These are phyloP conservation scores for Galium porrigens DNA, from an alignment of 305 asterid genomes.

Conservation along the genomic window DNA sequence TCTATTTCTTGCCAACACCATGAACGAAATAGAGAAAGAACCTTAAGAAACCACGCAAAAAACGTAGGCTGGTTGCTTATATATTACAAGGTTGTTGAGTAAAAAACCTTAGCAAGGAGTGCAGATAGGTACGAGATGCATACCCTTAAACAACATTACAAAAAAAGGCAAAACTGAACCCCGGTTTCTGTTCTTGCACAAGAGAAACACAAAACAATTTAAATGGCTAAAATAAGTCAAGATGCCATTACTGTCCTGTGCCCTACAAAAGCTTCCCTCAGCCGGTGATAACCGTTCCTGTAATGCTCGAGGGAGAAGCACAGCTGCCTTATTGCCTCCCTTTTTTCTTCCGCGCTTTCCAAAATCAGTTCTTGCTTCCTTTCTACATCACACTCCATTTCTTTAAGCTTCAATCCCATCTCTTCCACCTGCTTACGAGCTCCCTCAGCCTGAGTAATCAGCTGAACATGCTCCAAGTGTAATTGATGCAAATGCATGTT, in stretches of 20 bases:
- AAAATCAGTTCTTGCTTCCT: constrained; percentile 36
- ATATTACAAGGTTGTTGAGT: not conserved
- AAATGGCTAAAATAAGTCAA: constrained; percentile 15
- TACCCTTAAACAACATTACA: not conserved
- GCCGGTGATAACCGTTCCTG: constrained; percentile 51
- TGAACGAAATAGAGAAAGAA: not conserved
- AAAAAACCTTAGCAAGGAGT: constrained; percentile 7
- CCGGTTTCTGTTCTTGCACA: not conserved
- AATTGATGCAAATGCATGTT: constrained; percentile 42
- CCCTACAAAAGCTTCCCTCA: constrained; percentile 41
- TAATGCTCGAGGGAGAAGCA: constrained; percentile 83
- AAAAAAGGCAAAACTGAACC: constrained; percentile 3
- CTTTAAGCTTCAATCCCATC: constrained; percentile 34
- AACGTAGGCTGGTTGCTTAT: not conserved
- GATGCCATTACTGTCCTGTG: constrained; percentile 45
- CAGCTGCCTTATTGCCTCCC: constrained; percentile 89
- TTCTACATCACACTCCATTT: constrained; percentile 47
- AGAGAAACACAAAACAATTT: not conserved
- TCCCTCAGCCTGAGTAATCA: constrained; percentile 33
- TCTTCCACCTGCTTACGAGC: constrained; percentile 28
- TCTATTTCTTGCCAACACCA: not conserved
- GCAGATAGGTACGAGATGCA: not conserved
- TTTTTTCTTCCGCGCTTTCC: constrained; percentile 84
- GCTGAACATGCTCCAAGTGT: constrained; percentile 43
- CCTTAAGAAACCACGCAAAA: not conserved